These are phyloP conservation scores for Blastobotrys mokoenaii DNA, from an alignment of 805 yeast species.

Conservation along the genomic window DNA sequence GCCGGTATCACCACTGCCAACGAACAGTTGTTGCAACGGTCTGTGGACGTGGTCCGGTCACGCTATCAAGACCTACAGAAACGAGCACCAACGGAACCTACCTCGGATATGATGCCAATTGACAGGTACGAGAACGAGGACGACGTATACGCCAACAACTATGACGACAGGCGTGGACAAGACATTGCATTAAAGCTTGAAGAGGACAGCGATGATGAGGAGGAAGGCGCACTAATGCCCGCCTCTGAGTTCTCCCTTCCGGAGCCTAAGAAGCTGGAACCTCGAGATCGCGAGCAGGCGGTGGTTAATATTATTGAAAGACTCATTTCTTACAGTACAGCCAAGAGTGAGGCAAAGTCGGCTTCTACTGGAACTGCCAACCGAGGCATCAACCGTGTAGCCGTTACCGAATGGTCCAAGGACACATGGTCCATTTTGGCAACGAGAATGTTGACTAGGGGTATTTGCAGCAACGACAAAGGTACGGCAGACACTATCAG, in stretches of 20 bases:
- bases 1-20: constrained; percentile 55
- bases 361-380: constrained; percentile 10
- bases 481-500: constrained; percentile 42
- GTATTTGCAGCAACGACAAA: constrained; percentile 34
- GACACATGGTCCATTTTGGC: constrained; percentile 73
- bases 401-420: constrained; percentile 46
- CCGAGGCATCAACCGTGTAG: constrained; percentile 22
- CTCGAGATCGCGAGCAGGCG: constrained; percentile 10
- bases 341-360: not conserved
- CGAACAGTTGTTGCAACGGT: constrained; percentile 47
- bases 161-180: constrained; percentile 13
- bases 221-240: constrained; percentile 25
- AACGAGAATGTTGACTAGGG: constrained; percentile 76
- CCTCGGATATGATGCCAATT: constrained; percentile 11
- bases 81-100: constrained; percentile 15
- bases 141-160: constrained; percentile 16
- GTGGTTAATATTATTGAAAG: constrained; percentile 16
- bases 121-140: constrained; percentile 30
- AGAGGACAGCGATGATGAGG: constrained; percentile 24
- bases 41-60: constrained; percentile 58
- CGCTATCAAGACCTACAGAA: constrained; percentile 47
- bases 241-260: constrained; percentile 46
- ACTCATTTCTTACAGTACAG: constrained; percentile 13
- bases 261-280: constrained; percentile 35
- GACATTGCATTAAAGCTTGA: constrained; percentile 13